These are phyloP conservation scores for Strobilomyces echinocephalus DNA, from an alignment of 768 basidiomycete genomes.

Conservation along the genomic window DNA sequence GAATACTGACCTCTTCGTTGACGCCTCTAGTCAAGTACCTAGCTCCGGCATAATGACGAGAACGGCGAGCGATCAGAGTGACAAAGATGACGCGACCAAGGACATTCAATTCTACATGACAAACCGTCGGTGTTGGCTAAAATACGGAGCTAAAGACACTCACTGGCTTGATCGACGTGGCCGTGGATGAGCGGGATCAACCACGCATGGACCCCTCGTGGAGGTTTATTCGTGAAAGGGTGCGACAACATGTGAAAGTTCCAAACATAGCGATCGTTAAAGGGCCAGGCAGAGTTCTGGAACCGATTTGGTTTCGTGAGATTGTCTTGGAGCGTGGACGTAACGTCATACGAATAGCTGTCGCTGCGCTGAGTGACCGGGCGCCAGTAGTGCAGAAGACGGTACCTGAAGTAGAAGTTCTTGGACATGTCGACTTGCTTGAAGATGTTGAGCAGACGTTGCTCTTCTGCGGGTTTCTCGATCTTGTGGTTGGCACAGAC, in stretches of 20 bases:
- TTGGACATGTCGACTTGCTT: slow-evolving; percentile 98
- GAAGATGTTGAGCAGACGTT: slow-evolving; percentile 83
- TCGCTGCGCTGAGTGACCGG: not conserved
- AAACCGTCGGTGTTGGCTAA: not conserved
- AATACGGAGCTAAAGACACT: slow-evolving; percentile 29
- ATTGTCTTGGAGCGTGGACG: slow-evolving; percentile 93
- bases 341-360: slow-evolving; percentile 95
- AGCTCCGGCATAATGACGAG: slow-evolving; percentile 93
- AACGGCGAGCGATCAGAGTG: slow-evolving; percentile 91
- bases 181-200: slow-evolving; percentile 90
- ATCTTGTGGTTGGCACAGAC: slow-evolving; percentile 76
- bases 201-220: slow-evolving; percentile 65
- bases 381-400: not conserved
- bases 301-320: slow-evolving; percentile 56
- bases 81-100: slow-evolving; percentile 88
- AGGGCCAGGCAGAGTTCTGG: slow-evolving; percentile 49
- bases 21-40: slow-evolving; percentile 92
- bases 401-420: slow-evolving; percentile 96
- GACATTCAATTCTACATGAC: slow-evolving; percentile 74
- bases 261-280: slow-evolving; percentile 92
- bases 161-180: slow-evolving; percentile 97
- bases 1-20: slow-evolving; percentile 69
- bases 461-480: slow-evolving; percentile 86
- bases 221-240: slow-evolving; percentile 49
- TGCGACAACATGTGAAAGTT: slow-evolving; percentile 81